Base-by-base conservation (phyloP, 306 rosid genomes). In the Macrotyloma uniflorum region DNA sequence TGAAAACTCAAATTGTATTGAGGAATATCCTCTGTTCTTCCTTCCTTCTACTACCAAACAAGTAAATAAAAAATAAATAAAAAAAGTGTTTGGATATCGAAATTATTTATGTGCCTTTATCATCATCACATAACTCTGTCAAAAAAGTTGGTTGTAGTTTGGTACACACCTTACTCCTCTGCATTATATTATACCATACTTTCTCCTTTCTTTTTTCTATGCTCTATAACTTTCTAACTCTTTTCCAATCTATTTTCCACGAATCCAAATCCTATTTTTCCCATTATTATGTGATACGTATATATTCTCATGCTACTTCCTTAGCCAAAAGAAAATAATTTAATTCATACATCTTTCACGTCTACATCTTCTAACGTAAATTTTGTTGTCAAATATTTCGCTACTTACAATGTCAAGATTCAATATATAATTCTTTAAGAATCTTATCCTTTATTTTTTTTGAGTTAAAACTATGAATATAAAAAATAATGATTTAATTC, bases 81-180 rank as follows among this genome's bases (percentile, higher is more conserved):
- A 80, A 57, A 76, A 58, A 51, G 89, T 82, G 92, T 86, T 85
- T 83, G 89, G 89, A 79, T 80, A 78, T 80, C 74, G 54, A 57
- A 69, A 77, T 57, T 80, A 66, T 79, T 81, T 68, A 24, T 26
- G 12, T 26, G 33, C 5, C 62, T 55, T 36, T 36, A 42, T 55
- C 55, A 18, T 78, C 62, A 18, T 62, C 19, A 70, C n/a, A 51
- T 79, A 33, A 70, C 32, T 77, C 12, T 73, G 40, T 62, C 70
- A 40, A 76, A 67, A 76, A 35, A 82, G 67, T 64, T 74, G 78
- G 65, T 62, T 69, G 79, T 84, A 35, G 85, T 86, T 87, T 67
- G 85, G 77, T 81, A 75, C 40, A 55, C 42, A 72, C 38, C 16
- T 64, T 70, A 40, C 62, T 53, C 30, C 7, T 64, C 40, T 59